Evolutionary conservation across 2,329 filamentous ascomycete species (phyloP).

Genomic region (Trichoderma aggressivum): DNA sequence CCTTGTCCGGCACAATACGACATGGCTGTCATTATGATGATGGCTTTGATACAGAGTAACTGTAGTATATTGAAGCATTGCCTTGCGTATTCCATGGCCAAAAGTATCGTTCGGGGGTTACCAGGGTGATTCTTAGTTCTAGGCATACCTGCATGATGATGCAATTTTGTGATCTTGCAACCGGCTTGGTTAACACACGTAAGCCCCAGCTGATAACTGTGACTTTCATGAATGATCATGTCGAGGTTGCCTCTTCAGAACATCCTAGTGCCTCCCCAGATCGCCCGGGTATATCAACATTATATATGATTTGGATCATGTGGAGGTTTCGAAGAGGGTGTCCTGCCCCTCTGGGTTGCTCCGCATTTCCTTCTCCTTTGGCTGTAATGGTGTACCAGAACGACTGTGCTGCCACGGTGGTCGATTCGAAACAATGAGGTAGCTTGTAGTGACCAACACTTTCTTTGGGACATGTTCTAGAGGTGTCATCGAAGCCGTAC

Average conservation of each 20-base stretch:
- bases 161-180: not conserved
- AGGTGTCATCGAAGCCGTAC: not conserved
- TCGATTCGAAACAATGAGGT: not conserved
- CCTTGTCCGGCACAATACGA: not conserved
- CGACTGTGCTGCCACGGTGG: not conserved
- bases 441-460: not conserved
- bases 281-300: not conserved
- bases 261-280: not conserved
- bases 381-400: not conserved
- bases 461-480: no score
- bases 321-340: not conserved
- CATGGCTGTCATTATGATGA: not conserved
- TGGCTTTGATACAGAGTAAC: not conserved
- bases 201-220: not conserved
- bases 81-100: not conserved
- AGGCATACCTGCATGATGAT: not conserved
- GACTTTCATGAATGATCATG: not conserved
- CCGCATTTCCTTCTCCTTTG: not conserved
- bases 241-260: not conserved
- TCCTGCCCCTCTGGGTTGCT: not conserved
- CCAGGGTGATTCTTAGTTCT: not conserved
- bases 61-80: not conserved
- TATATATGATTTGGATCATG: not conserved
- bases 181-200: not conserved
- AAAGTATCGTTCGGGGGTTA: not conserved